Evolutionary conservation across 208 protist species (phyloP), one percentile per base, ranked within the genome.

Genomic region (Wallacemonas sp.): DNA sequence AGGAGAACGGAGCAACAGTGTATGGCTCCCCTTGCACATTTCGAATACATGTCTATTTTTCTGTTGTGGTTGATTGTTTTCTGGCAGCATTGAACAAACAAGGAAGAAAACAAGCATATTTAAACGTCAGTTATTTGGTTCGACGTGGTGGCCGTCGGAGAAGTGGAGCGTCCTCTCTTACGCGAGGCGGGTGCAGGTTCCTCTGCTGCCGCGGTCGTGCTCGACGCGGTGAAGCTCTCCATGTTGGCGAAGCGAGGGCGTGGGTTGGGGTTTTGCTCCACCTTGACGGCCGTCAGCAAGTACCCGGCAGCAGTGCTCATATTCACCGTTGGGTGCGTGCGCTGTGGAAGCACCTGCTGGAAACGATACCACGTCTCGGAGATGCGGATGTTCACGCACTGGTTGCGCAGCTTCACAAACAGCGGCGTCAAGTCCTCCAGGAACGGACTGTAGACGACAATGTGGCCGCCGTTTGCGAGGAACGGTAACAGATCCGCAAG

Each of bases 311-410:
- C 84, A 8, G 80, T 92, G 72, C 78, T 94, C 90, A 97, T 98
- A 70, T 89, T 96, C 61, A 98, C 94, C 0, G 90, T 92, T 0
- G 96, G 94, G 63, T 98, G 96, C 17, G 96, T 97, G 41, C 96
- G 88, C 48, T 92, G 85, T 2, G 90, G 89, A 17, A 98, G 85
- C 11, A 98, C 84, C 73, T 98, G 96, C 55, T 98, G 88, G 67
- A 96, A 84, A 16, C 96, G 81, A 74, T 92, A 96, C 92, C 92
- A 98, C 46, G 92, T 97, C 67, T 98, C 94, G 1, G 75, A 88
- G 41, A 98, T 84, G 47, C 82, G 78, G 30, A 97, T 76, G 65
- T 97, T 95, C 1, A 94, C 79, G 63, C 84, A 92, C 23, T 90
- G 72, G 23, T 60, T 68, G 17, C 87, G 81, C 33, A 98, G 68